phyloP scores from a whole-genome alignment of 441 rosid genomes.

The Bocquillonia castaneifolia region DNA sequence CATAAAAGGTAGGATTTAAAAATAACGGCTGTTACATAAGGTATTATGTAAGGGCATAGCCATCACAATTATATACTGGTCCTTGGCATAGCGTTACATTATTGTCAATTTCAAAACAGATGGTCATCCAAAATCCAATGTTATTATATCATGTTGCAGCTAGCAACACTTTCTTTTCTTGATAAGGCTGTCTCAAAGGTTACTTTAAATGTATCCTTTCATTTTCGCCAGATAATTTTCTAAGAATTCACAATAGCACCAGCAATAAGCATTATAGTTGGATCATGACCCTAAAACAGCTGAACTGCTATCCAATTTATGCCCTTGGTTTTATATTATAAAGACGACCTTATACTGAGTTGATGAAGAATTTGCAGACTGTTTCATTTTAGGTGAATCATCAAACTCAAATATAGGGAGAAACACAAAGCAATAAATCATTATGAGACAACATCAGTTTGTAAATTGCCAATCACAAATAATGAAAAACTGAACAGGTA shows the following conservation, averaged over 20 bases:
- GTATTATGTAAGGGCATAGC: no score
- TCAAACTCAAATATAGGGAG: background rate
- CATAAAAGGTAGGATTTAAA: background rate
- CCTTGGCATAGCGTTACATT: background rate
- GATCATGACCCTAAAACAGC: background rate
- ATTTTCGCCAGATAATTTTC: background rate
- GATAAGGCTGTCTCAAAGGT: background rate
- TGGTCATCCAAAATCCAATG: no score
- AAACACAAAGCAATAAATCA: background rate
- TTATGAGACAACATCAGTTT: background rate
- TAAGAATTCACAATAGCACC: background rate
- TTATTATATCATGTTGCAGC: background rate
- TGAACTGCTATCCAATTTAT: background rate
- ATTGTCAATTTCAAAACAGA: background rate
- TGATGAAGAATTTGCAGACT: conserved; percentile 1
- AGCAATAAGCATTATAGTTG: background rate
- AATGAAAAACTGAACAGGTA: background rate
- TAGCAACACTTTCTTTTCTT: background rate
- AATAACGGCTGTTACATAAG: background rate
- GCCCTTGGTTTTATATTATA: background rate
- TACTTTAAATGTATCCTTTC: background rate
- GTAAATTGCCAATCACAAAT: background rate
- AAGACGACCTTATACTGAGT: background rate
- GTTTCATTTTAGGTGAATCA: background rate
- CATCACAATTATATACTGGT: background rate